Evolutionary conservation across 495 filamentous ascomycete genomes (phyloP).

Genomic region (Endocarpon pusillum): DNA sequence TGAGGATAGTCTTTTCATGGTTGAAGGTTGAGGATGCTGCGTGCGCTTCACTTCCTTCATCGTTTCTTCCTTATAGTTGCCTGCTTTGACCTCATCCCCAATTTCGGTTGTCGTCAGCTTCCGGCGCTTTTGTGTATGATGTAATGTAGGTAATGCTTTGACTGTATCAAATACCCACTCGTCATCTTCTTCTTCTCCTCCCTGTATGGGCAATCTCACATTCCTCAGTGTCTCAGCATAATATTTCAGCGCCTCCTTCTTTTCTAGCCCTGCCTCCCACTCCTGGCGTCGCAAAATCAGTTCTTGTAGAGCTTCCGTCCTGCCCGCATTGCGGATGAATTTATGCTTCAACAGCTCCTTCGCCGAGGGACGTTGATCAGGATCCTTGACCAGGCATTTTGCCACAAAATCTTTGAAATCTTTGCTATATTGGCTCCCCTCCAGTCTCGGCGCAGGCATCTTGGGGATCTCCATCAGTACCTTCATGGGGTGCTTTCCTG

Average conservation of each 20-base stretch:
- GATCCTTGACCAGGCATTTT: slow-evolving; percentile 79
- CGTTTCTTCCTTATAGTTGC: slow-evolving; percentile 24
- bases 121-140: slow-evolving; percentile 15
- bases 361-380: slow-evolving; percentile 65
- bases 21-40: slow-evolving; percentile 27
- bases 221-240: slow-evolving; percentile 79
- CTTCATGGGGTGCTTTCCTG: slow-evolving; percentile 91
- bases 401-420: slow-evolving; percentile 90
- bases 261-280: slow-evolving; percentile 48
- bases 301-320: slow-evolving; percentile 70
- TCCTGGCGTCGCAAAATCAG: slow-evolving; percentile 70
- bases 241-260: slow-evolving; percentile 47
- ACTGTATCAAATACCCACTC: slow-evolving; percentile 99
- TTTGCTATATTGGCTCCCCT: slow-evolving; percentile 68
- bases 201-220: slow-evolving; percentile 48
- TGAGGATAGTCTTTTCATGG: slow-evolving; percentile 36
- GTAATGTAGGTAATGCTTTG: slow-evolving; percentile 37
- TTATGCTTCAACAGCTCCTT: slow-evolving; percentile 80
- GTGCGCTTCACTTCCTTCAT: slow-evolving; percentile 20
- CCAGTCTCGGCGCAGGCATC: slow-evolving; percentile 65
- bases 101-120: slow-evolving; percentile 21
- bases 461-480: slow-evolving; percentile 96
- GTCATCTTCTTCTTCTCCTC: slow-evolving; percentile 47
- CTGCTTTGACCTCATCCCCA: no score
- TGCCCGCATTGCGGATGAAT: slow-evolving; percentile 74